Percentiles rank a stretch among this genome's conserved stretches.
Conservation (phyloP, 495 filamentous ascomycete species). For the Cercophora samala region DNA sequence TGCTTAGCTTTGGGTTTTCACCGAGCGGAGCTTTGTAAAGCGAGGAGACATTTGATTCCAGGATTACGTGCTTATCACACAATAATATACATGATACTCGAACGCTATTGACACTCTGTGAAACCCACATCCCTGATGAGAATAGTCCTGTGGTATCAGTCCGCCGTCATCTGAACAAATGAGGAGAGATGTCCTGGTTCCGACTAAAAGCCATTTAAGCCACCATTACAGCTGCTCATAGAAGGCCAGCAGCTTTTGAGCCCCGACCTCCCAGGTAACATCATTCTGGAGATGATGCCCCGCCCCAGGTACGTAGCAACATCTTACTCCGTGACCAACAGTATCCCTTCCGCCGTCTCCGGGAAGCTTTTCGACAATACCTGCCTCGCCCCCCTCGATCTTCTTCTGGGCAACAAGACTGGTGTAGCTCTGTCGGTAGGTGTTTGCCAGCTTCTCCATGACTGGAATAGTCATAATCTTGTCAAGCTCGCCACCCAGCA, state of each 20-base stretch:
- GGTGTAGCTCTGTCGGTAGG: conserved; percentile 39
- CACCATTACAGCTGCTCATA: conserved; percentile 29
- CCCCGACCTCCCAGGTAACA: conserved; percentile 37
- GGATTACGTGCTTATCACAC: background rate
- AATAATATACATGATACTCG: background rate
- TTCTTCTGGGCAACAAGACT: conserved; percentile 74
- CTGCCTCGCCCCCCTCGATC: conserved; percentile 62
- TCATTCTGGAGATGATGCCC: conserved; percentile 51
- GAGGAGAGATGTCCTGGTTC: background rate
- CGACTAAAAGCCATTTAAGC: background rate
- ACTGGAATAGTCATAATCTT: conserved; percentile 27
- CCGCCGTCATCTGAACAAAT: background rate
- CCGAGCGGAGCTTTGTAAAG: conserved; percentile 42
- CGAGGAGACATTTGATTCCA: conserved; percentile 34
- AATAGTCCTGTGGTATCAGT: background rate
- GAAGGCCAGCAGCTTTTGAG: conserved; percentile 38
- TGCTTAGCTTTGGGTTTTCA: conserved; percentile 44
- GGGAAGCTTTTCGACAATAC: conserved; percentile 41
- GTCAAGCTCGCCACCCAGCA: conserved; percentile 40
- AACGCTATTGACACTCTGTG: too few relatives aligned
- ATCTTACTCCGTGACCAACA: conserved; percentile 32
- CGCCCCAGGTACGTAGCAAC: conserved; percentile 34
- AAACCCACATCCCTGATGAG: background rate
- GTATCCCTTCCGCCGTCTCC: conserved; percentile 23
- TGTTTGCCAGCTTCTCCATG: conserved; percentile 39